Conservation (phyloP, 192 early-diverging fungal genomes). For the Coemansia umbellata region DNA sequence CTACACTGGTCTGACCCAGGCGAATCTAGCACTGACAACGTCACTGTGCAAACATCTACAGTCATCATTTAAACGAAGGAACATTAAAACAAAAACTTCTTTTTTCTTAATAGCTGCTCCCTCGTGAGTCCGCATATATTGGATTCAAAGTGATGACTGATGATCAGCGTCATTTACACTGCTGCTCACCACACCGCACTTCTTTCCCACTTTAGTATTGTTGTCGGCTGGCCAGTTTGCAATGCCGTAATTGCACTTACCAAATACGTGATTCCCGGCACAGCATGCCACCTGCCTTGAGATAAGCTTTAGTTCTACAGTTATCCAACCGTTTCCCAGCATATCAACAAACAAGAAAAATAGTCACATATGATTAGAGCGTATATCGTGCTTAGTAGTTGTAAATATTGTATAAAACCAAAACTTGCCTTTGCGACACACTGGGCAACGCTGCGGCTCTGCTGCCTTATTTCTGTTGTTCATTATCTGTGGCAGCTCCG, state of each 20-base stretch:
- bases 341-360: not conserved
- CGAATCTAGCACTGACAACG: slow-evolving; percentile 18
- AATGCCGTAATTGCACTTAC: slow-evolving; percentile 22
- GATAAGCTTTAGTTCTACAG: slow-evolving; percentile 35
- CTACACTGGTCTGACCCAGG: slow-evolving; percentile 36
- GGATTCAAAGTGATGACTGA: not conserved
- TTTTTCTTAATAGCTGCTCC: too few relatives aligned
- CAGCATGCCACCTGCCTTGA: slow-evolving; percentile 30
- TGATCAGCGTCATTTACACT: not conserved
- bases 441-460: slow-evolving; percentile 19
- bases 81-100: too few relatives aligned
- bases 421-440: slow-evolving; percentile 33
- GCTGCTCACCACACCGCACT: not conserved
- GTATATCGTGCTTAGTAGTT: not conserved
- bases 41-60: slow-evolving; percentile 43
- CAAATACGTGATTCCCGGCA: slow-evolving; percentile 31
- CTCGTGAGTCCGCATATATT: too few relatives aligned
- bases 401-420: not conserved
- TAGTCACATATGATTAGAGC: not conserved
- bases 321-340: not conserved
- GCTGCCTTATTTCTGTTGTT: slow-evolving; percentile 1
- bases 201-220: not conserved
- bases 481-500: slow-evolving; percentile 15
- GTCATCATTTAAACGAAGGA: not conserved
- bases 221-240: too few relatives aligned